A percentile compares a stretch with the other conserved stretches of the same genome.
phyloP scores from a whole-genome alignment of 495 filamentous ascomycete genomes.

The Trichoderma asperelloides region DNA sequence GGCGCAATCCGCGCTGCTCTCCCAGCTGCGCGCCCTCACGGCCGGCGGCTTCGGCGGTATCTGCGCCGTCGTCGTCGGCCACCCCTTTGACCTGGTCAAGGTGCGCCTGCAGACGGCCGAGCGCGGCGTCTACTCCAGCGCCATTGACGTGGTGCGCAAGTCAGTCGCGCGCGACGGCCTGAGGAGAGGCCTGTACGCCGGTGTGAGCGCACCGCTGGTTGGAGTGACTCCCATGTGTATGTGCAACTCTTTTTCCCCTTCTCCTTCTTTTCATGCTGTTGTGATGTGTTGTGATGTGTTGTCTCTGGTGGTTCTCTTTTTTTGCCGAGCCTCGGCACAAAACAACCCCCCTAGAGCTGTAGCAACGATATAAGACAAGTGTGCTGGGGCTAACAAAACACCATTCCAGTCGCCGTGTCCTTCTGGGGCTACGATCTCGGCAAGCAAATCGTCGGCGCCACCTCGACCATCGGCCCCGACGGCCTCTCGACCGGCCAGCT shows the following conservation, averaged over 20 bases:
- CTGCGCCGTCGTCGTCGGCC: conserved; percentile 86
- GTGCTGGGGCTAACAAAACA: conserved; percentile 11
- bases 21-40: conserved; percentile 64
- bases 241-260: conserved; percentile 24
- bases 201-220: conserved; percentile 86
- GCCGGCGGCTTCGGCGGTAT: conserved; percentile 91
- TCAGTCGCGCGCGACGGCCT: conserved; percentile 82
- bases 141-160: conserved; percentile 85
- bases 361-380: background rate
- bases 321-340: background rate
- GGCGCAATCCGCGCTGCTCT: conserved; percentile 34
- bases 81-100: conserved; percentile 97
- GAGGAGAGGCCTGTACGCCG: conserved; percentile 82
- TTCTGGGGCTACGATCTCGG: conserved; percentile 99
- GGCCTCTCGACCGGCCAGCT: conserved; percentile 76
- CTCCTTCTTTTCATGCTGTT: too few species aligned
- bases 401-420: conserved; percentile 74
- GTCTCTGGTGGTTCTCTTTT: background rate
- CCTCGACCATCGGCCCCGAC: conserved; percentile 57
- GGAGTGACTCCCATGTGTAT: conserved; percentile 98
- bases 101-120: conserved; percentile 94
- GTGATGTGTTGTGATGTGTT: background rate
- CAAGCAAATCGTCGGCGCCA: conserved; percentile 68
- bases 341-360: too few species aligned
- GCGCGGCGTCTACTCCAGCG: conserved; percentile 81